A percentile compares a stretch with the other conserved stretches of the same genome.
These are phyloP conservation scores for Annulohypoxylon maeteangense DNA, from an alignment of 495 filamentous ascomycete species.

Conservation along the genomic window DNA sequence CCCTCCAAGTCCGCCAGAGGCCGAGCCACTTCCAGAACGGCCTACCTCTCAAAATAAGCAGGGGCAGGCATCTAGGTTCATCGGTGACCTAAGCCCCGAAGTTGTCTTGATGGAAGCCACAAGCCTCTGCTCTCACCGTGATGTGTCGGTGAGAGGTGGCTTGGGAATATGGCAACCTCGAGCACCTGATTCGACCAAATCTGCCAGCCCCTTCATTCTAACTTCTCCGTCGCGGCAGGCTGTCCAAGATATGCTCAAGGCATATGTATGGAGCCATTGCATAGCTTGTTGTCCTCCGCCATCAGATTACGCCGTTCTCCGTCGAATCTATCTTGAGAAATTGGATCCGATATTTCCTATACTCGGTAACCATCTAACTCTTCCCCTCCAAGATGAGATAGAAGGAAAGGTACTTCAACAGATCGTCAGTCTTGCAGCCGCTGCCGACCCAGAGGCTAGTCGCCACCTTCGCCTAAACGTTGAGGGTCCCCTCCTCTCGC, in stretches of 20 bases:
- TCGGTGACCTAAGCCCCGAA: conserved; percentile 66
- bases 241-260: conserved; percentile 46
- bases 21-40: conserved; percentile 13
- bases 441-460: conserved; percentile 57
- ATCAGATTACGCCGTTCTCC: conserved; percentile 48
- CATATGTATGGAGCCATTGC: conserved; percentile 53
- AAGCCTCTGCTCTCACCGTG: conserved; percentile 49
- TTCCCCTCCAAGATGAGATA: conserved; percentile 38
- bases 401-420: conserved; percentile 52
- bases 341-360: conserved; percentile 64
- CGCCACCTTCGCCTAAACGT: conserved; percentile 44
- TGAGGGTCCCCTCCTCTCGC: conserved; percentile 40
- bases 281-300: conserved; percentile 50
- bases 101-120: conserved; percentile 61
- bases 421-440: conserved; percentile 61
- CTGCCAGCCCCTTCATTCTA: conserved; percentile 25
- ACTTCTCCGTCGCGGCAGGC: conserved; percentile 43
- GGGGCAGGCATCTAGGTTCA: conserved; percentile 52
- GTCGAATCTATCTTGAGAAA: conserved; percentile 57
- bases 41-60: conserved; percentile 21
- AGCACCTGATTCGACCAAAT: conserved; percentile 21
- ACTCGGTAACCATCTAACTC: conserved; percentile 43
- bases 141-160: conserved; percentile 50
- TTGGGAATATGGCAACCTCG: conserved; percentile 52
- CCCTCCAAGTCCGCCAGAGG: conserved; percentile 5